Evolutionary conservation across 179 eudicot species (phyloP).

Genomic region (Beta macrorhiza): DNA sequence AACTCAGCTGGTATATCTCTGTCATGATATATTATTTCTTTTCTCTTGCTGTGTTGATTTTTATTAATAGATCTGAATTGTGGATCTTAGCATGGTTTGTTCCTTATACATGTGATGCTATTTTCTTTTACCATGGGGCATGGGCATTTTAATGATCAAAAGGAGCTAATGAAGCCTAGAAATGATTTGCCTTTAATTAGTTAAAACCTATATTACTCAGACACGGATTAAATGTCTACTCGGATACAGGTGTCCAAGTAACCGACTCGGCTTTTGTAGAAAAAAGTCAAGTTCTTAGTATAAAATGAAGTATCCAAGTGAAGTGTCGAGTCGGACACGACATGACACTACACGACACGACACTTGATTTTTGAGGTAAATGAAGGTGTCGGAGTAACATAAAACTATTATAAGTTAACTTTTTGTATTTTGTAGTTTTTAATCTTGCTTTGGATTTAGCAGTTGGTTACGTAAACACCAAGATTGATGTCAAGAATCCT

Average conservation of each 20-base stretch:
- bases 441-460: not conserved
- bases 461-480: not conserved
- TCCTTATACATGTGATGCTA: not conserved
- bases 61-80: not conserved
- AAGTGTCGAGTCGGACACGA: too few relatives aligned
- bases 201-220: too few relatives aligned
- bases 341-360: too few relatives aligned
- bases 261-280: too few relatives aligned
- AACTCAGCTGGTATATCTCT: constrained; percentile 1
- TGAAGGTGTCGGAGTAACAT: too few relatives aligned
- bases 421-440: not conserved
- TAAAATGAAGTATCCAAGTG: too few relatives aligned
- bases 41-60: not conserved
- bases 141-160: too few relatives aligned
- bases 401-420: not conserved
- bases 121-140: not conserved
- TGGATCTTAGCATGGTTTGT: not conserved
- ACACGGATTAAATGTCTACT: too few relatives aligned
- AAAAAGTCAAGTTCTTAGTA: too few relatives aligned
- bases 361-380: too few relatives aligned
- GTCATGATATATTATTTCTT: not conserved
- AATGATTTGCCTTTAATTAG: not conserved
- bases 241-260: too few relatives aligned
- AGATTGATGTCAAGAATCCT: not conserved
- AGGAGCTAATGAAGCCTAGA: too few relatives aligned